phyloP scores from a whole-genome alignment of 352 stramenopile genomes.

The Phytopythium litorale region DNA sequence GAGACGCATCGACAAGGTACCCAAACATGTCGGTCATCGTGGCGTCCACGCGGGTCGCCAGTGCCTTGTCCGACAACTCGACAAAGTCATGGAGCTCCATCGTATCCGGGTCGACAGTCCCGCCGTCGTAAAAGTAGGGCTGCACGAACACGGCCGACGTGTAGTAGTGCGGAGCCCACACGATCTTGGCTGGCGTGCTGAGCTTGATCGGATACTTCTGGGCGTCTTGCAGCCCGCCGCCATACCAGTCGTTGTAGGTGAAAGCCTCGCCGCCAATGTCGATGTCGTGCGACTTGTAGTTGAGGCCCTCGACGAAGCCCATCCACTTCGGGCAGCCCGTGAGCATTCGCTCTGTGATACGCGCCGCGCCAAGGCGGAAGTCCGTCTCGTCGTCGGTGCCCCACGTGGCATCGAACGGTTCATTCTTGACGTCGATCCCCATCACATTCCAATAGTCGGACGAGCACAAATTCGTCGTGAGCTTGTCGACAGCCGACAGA shows the following conservation, averaged over 20 bases:
- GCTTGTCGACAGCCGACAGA: constrained; percentile 35
- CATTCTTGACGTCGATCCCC: constrained; percentile 41
- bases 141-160: constrained; percentile 24
- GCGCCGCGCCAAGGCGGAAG: constrained; percentile 20
- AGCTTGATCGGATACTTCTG: constrained; percentile 14
- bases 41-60: constrained; percentile 12
- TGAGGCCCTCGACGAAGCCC: constrained; percentile 33
- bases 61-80: constrained; percentile 23
- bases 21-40: constrained; percentile 46
- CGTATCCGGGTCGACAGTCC: constrained; percentile 8
- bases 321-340: constrained; percentile 28
- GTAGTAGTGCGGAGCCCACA: constrained; percentile 38
- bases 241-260: constrained; percentile 35
- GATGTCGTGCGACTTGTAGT: constrained; percentile 20
- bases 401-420: constrained; percentile 31
- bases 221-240: constrained; percentile 28
- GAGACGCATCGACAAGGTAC: constrained; percentile 37
- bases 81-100: constrained; percentile 15
- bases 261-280: constrained; percentile 23
- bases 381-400: constrained; percentile 14
- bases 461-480: constrained; percentile 43
- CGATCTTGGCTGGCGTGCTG: constrained; percentile 17
- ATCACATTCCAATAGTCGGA: constrained; percentile 38
- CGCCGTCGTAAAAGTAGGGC: constrained; percentile 27
- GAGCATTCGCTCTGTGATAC: constrained; percentile 26